Evolutionary conservation across 2,329 filamentous ascomycete species (phyloP), one percentile per base, ranked within the genome.

Genomic region (Fusarium devonianum): DNA sequence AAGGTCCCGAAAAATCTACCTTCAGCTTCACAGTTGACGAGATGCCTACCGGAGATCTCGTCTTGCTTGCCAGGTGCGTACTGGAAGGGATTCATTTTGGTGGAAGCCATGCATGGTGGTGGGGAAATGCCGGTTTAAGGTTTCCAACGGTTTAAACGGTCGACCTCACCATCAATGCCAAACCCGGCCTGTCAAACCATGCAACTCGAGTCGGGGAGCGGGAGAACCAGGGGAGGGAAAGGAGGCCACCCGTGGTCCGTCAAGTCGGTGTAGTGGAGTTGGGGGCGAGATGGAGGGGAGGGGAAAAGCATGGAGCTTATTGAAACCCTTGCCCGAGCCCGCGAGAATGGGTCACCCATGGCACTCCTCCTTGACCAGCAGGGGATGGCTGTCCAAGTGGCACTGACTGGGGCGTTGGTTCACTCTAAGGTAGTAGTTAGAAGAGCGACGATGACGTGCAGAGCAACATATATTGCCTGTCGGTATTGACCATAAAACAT

Each of bases 171-270:
- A 26, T 49, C 37, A 41, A 48, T 44, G 32, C 30, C 35, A 41
- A 54, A 58, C 49, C 42, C 41, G 61, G 53, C 35, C 52, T 53
- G 43, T 40, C 43, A 48, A 53, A n/a, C 58, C 56, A 63, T 53
- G 62, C 49, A 50, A 45, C 58, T 54, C 32, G 55, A 32, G 37
- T 33, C 30, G 42, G 49, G n/a, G 51, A 59, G 53, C 64, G 63
- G 66, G 58, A 66, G 63, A 67, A n/a, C 66, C 50, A 56, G 66
- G 66, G 58, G 62, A n/a, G n/a, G n/a, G n/a, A n/a, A n/a, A n/a
- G n/a, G 32, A 49, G 48, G 36, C 50, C 52, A 56, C 55, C 57
- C n/a, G 51, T 53, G 55, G 57, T 47, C 62, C 52, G 57, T 56
- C 55, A 49, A 56, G 49, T 64, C 43, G 60, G 64, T 43, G 56